Evolutionary conservation across 352 stramenopile species (phyloP), one percentile per base, ranked within the genome.

Genomic region (Phytophthora syringae): DNA sequence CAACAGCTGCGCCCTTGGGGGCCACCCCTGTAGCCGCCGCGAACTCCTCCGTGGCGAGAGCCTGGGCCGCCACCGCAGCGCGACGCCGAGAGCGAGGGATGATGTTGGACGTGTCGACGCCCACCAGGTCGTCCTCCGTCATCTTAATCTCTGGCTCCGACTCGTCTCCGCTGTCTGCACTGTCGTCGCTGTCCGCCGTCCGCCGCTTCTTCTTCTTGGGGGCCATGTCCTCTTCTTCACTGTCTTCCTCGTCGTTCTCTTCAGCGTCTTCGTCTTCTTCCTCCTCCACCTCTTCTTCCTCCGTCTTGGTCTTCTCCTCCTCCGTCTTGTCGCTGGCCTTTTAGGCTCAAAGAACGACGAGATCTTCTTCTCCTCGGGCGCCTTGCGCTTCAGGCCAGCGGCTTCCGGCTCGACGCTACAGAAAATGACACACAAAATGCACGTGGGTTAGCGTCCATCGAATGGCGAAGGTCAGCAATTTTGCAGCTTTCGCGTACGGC

Each of bases 71-170:
- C 21, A 86, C 82, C 1, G 87, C 87, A 0, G 85, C 87, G 37
- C 87, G 85, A 57, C 87, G 87, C 36, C 76, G 74, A 10, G 87
- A 74, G 34, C 87, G 85, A 18, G 87, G 87, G 62, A 95, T 95
- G 62, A 95, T 95, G 69, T 94, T 94, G 53, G 82, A 81, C 67
- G 87, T 89, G 70, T 95, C 87, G 39, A 95, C 75, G 13, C 82
- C 87, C 27, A 94, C 76, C 10, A 94, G 87, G 58, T 95, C 87
- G 77, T 95, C 87, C 40, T 93, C 80, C 60, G 90, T 95, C 56
- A 95, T 76, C 72, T 92, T 95, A 45, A 95, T 73, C 47, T 93
- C 79, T 1, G 76, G 63, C 42, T 94, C 87, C 51, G 84, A 91
- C 49, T 86, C 82, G 39, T 81, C 76, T 21, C 79, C 81, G 22